Evolutionary conservation across 345 rosid species (phyloP), one percentile per base, ranked within the genome.

Genomic region (Lepidium sativum): DNA sequence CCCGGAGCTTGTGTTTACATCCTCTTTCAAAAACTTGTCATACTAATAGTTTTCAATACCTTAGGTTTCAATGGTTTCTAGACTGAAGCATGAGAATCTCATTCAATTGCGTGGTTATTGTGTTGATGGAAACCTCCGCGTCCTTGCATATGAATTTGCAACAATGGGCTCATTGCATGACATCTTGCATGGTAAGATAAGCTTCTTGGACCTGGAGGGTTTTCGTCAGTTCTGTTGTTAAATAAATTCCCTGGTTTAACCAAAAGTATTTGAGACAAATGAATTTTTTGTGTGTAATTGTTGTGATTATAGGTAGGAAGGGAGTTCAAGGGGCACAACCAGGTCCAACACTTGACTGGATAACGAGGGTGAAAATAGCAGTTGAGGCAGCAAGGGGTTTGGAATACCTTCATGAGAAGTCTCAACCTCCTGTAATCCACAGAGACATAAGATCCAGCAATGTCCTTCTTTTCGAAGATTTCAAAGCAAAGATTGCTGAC

Each of bases 141-240:
- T 88, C 76, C 96, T 95, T 66, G 86, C 92, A 8, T 91, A 91
- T 71, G 99, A 95, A 70, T 95, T 91, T 80, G 99, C 99, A 34
- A 90, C 97, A 5, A 94, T 94, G 99, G 99, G 99, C 42, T 95
- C 99, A 23, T 77, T 94, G 45, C 99, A 95, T 82, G 99, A 95
- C 75, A 81, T 95, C 57, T 74, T 95, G 69, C 97, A 95, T 76
- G 99, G 99, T 91, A 60, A 54, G 65, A 62, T 41, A 41, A 52
- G 45, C 49, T 9, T 64, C 53, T 68, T 67, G 43, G 27, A 23
- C 14, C 32, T 58, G 6, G 17, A 56, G 27, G 27, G 45, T 57
- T 21, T 61, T 45, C 3, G 29, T 69, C 39, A 33, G 2, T 33
- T 52, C 45, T 33, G 32, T 69, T 17, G 18, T 50, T 20, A 68